A percentile compares a stretch with the other conserved stretches of the same genome.
Conservation (phyloP, 139 green algal genomes). For the Mychonastes homosphaera region DNA sequence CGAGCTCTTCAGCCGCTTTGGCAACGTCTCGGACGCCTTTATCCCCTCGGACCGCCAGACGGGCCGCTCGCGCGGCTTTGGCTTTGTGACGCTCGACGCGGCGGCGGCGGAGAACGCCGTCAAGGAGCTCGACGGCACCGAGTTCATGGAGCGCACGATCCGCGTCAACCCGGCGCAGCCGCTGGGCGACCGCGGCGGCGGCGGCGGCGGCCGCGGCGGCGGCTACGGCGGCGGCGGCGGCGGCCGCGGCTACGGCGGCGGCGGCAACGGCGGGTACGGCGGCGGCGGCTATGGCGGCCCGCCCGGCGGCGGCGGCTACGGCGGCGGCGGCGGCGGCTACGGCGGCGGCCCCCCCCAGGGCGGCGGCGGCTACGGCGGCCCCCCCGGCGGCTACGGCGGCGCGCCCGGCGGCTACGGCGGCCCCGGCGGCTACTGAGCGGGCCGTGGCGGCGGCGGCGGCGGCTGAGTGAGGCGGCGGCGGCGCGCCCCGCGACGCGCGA, state of each 20-base stretch:
- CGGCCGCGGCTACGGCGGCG: slow-evolving; percentile 1
- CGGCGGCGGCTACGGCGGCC: neutral
- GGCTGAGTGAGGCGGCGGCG: no score
- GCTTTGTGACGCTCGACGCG: slow-evolving; percentile 55
- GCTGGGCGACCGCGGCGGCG: slow-evolving; percentile 11
- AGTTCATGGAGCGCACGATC: slow-evolving; percentile 41
- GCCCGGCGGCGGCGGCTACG: no score
- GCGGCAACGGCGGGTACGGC: neutral
- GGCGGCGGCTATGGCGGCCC: neutral
- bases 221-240: slow-evolving; percentile 1
- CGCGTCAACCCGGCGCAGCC: slow-evolving; percentile 45
- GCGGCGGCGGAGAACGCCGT: slow-evolving; percentile 23
- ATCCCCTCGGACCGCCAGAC: slow-evolving; percentile 49
- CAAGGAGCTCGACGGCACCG: slow-evolving; percentile 24
- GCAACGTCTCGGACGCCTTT: slow-evolving; percentile 20
- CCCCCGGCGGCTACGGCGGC: neutral
- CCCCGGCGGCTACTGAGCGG: neutral
- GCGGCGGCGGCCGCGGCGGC: slow-evolving; percentile 2
- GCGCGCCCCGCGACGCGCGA: no score
- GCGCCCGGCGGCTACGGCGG: neutral
- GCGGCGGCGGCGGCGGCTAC: slow-evolving; percentile 2
- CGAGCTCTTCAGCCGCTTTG: slow-evolving; percentile 45
- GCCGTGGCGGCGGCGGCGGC: slow-evolving; percentile 4
- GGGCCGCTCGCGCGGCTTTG: slow-evolving; percentile 54
- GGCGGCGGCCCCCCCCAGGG: neutral